Conservation (phyloP, 768 basidiomycete species). For the Candolleomyces eurysporus region DNA sequence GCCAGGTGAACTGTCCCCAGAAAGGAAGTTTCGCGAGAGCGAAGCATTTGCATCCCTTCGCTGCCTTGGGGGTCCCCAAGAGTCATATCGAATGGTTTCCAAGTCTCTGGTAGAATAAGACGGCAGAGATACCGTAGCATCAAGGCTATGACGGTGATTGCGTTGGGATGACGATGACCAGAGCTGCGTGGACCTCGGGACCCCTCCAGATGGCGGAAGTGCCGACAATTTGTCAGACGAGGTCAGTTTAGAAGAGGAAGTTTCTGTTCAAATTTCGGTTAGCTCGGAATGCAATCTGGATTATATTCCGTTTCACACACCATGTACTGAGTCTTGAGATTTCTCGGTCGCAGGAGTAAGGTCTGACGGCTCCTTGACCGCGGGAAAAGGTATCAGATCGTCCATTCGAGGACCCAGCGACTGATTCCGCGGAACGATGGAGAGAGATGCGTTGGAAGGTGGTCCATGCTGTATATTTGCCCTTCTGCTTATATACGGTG, state of each 20-base stretch:
- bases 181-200: constrained; percentile 30
- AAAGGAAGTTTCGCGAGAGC: constrained; percentile 13
- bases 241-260: constrained; percentile 48
- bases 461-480: no score
- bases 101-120: constrained; percentile 31
- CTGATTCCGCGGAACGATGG: no score
- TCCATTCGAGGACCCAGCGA: neutral
- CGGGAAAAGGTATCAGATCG: neutral
- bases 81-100: constrained; percentile 13
- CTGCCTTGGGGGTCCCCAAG: neutral
- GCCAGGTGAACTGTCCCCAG: constrained; percentile 35
- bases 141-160: constrained; percentile 38
- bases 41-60: constrained; percentile 1
- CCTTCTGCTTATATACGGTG: neutral
- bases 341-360: neutral
- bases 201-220: constrained; percentile 24
- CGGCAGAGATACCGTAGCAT: constrained; percentile 41
- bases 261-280: neutral
- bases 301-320: neutral
- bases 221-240: constrained; percentile 46
- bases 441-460: no score
- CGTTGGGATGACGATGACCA: constrained; percentile 30
- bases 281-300: neutral
- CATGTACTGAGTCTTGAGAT: neutral
- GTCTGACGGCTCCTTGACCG: neutral